Evolutionary conservation across 225 moss, liverwort and hornwort genomes (phyloP), one percentile per base, ranked within the genome.

Genomic region (Pleurozium schreberi): DNA sequence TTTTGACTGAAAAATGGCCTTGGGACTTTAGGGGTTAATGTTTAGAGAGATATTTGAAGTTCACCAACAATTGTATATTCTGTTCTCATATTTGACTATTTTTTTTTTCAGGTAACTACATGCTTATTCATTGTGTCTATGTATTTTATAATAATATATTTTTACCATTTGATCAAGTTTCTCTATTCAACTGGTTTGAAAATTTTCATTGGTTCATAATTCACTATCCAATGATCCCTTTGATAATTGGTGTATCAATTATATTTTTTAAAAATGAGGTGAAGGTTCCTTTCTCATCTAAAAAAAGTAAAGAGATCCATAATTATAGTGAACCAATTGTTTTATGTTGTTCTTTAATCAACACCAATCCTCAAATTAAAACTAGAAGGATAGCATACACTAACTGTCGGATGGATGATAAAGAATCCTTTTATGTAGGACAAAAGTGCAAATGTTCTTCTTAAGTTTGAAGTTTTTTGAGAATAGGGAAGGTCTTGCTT

Each of bases 291-390:
- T 75, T 33, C 31, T 4, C 33, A 75, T 19, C 19, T 0, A 47
- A 47, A 4, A 33, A 49, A 75, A 33, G 12, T n/a, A n/a, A n/a
- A n/a, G n/a, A 0, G 3, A 3, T 0, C 10, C 7, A 0, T 0
- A n/a, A n/a, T n/a, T 19, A 12, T 0, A 49, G 4, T 75, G 7
- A 33, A 75, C 4, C n/a, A n/a, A n/a, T n/a, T 47, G 11, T 30
- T 7, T 30, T 45, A 30, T 73, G 1, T 30, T 3, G 2, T 18
- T 16, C 28, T 1, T 47, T 1, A 7, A 0, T 18, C 31, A 47
- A 30, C 1, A 1, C 0, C 2, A 47, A 30, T 47, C 70, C 9
- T 70, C 42, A 9, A 42, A 26, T 40, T 69, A 40, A 45, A 1
- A 6, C 18, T 17, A 17, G 3, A 17, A 43, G 3, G 17, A 43